phyloP scores from a whole-genome alignment of 306 rosid species.

The Morella rubra region DNA sequence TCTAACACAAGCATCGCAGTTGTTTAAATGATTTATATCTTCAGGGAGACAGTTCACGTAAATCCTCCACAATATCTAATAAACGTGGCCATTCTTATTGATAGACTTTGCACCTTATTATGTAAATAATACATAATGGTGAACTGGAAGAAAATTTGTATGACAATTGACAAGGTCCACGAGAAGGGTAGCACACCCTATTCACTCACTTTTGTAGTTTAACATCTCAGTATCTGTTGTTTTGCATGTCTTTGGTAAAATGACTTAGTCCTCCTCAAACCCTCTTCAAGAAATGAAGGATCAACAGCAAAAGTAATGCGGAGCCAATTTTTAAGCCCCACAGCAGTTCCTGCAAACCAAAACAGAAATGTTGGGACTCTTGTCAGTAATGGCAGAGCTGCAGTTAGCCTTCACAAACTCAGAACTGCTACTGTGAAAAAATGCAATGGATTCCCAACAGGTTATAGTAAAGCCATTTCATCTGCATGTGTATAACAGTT shows the following conservation, averaged over 20 bases:
- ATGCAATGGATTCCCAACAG: not conserved
- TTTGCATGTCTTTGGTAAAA: conserved; percentile 48
- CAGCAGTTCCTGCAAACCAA: conserved; percentile 43
- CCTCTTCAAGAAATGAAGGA: conserved; percentile 52
- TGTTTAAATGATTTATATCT: not conserved
- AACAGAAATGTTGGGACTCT: not conserved
- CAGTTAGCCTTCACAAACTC: not conserved
- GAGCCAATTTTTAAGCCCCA: conserved; percentile 51
- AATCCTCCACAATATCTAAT: not conserved
- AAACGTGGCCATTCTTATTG: not conserved
- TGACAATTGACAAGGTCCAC: not conserved
- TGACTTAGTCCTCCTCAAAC: conserved; percentile 39
- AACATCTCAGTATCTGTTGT: not conserved
- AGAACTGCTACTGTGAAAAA: not conserved
- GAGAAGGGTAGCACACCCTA: not conserved
- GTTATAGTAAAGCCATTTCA: not conserved
- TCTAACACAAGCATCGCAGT: not conserved
- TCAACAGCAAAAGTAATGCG: conserved; percentile 56
- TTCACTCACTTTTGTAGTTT: not conserved
- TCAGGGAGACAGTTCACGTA: not conserved
- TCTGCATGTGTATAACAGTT: not conserved
- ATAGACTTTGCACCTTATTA: not conserved
- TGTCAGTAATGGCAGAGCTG: not conserved
- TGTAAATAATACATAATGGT: not conserved
- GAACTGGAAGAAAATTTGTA: not conserved